These are phyloP conservation scores for Rhizophora mangle DNA, from an alignment of 345 rosid genomes.

Conservation along the genomic window DNA sequence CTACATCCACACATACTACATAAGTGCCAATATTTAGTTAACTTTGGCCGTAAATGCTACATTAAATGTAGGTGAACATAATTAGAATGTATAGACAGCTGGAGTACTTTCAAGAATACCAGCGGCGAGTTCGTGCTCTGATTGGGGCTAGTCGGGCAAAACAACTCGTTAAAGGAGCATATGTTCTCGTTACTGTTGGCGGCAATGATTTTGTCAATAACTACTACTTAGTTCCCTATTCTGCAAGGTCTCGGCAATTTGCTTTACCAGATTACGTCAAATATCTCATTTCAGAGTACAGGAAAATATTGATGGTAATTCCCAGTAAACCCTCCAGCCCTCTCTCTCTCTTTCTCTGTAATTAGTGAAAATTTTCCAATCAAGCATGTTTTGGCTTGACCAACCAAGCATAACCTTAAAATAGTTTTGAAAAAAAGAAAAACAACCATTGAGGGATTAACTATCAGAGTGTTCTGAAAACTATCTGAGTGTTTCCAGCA, in stretches of 20 bases:
- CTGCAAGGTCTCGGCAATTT: constrained; percentile 50
- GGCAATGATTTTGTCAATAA: constrained; percentile 70
- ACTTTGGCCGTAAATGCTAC: neutral
- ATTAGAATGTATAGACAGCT: constrained; percentile 59
- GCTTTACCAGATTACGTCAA: constrained; percentile 40
- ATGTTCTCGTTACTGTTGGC: constrained; percentile 50
- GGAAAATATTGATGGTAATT: constrained; percentile 38
- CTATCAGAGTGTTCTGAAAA: too few relatives aligned
- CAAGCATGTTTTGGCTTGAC: neutral
- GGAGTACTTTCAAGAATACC: constrained; percentile 57
- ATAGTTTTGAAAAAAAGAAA: too few relatives aligned
- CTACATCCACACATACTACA: too few relatives aligned
- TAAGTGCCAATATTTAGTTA: neutral
- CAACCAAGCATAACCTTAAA: neutral
- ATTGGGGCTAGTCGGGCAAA: constrained; percentile 44
- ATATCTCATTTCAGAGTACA: constrained; percentile 43
- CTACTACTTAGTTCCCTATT: constrained; percentile 47
- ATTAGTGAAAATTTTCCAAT: neutral
- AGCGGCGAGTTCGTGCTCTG: constrained; percentile 41
- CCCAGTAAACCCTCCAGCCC: neutral
- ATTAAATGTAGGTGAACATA: constrained; percentile 49
- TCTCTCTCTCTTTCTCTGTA: neutral
- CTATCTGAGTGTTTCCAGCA: too few relatives aligned
- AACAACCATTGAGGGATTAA: too few relatives aligned
- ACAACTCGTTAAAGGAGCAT: constrained; percentile 46